A percentile compares a stretch with the other conserved stretches of the same genome.
phyloP scores from a whole-genome alignment of 2,329 filamentous ascomycete species.

The Teratosphaeria nubilosa region DNA sequence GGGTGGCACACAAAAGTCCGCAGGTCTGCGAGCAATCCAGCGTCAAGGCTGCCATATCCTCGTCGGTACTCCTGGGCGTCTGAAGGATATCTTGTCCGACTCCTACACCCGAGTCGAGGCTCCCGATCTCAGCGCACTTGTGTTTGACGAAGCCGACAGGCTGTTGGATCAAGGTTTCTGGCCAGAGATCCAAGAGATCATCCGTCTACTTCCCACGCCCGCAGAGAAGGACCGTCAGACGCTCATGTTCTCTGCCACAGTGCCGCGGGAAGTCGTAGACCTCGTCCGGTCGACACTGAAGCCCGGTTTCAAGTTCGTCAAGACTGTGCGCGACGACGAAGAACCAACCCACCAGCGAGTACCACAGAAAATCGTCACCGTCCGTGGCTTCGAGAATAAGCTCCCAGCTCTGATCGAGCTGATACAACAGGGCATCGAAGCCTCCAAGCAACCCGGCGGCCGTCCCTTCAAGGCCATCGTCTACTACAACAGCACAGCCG shows the following conservation, averaged over 20 bases:
- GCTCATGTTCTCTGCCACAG: constrained; percentile 89
- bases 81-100: constrained; percentile 72
- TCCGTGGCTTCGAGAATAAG: constrained; percentile 62
- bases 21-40: constrained; percentile 58
- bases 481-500: constrained; percentile 72
- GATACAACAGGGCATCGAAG: constrained; percentile 34
- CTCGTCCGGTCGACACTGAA: constrained; percentile 73
- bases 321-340: constrained; percentile 77
- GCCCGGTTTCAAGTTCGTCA: constrained; percentile 75
- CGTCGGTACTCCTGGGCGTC: constrained; percentile 79
- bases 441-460: constrained; percentile 28
- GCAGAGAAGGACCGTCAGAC: constrained; percentile 66
- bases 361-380: constrained; percentile 63
- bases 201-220: constrained; percentile 49
- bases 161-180: constrained; percentile 51
- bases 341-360: constrained; percentile 74
- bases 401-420: constrained; percentile 72
- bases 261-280: constrained; percentile 70
- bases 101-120: constrained; percentile 52
- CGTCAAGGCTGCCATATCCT: constrained; percentile 75
- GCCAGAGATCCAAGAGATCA: constrained; percentile 39
- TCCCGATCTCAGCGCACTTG: constrained; percentile 47
- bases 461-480: constrained; percentile 89
- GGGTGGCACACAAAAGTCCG: constrained; percentile 71
- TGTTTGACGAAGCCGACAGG: constrained; percentile 59